A percentile compares a stretch with the other conserved stretches of the same genome.
Conservation (phyloP, 2,329 filamentous ascomycete genomes). For the Seiridium cupressi region DNA sequence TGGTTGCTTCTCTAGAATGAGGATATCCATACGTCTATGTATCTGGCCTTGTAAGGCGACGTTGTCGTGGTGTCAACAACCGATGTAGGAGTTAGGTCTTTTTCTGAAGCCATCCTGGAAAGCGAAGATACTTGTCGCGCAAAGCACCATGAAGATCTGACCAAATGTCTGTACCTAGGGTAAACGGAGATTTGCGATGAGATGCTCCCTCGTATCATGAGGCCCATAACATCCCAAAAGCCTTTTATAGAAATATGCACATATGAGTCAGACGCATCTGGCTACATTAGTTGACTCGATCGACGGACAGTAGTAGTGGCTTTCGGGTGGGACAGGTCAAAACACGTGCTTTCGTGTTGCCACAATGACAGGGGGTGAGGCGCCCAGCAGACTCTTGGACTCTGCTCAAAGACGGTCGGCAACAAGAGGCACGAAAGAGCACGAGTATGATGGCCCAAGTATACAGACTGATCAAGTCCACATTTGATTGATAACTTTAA, state of each 20-base stretch:
- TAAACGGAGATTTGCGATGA: neutral
- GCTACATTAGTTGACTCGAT: neutral
- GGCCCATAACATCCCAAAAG: neutral
- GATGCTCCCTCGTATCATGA: neutral
- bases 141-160: neutral
- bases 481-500: too few relatives aligned
- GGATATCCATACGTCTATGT: slow-evolving; percentile 55
- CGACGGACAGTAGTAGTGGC: neutral
- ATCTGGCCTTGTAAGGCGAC: slow-evolving; percentile 46
- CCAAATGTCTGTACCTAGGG: neutral
- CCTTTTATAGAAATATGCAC: neutral
- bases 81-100: slow-evolving; percentile 15
- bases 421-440: too few relatives aligned
- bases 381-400: neutral
- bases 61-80: slow-evolving; percentile 9
- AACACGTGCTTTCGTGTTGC: slow-evolving; percentile 1
- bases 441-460: too few relatives aligned
- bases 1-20: neutral
- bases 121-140: slow-evolving; percentile 12
- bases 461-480: too few relatives aligned
- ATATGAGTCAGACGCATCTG: neutral
- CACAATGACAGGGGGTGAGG: neutral
- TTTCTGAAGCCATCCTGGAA: slow-evolving; percentile 22
- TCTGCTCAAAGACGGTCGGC: too few relatives aligned
- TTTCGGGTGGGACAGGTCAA: neutral